These are phyloP conservation scores for Creolimax fragrantissima DNA, from an alignment of 78 protist species.

Conservation along the genomic window DNA sequence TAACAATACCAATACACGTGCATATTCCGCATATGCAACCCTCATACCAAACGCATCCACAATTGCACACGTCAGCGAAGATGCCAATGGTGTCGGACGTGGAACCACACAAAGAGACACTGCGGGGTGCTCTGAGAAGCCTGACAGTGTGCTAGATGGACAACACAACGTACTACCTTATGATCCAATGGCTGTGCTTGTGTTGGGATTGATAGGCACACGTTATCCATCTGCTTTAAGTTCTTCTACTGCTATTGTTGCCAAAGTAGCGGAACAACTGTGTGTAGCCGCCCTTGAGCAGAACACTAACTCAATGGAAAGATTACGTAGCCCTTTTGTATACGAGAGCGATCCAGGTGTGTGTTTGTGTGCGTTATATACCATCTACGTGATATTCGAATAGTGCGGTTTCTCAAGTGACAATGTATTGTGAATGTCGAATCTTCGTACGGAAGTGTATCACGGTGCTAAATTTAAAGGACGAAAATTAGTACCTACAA, in stretches of 20 bases:
- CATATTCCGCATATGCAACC: too few relatives aligned
- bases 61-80: not conserved
- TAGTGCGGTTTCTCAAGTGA: too few relatives aligned
- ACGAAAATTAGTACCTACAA: too few relatives aligned
- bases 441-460: too few relatives aligned
- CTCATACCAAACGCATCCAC: not conserved
- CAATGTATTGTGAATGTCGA: too few relatives aligned
- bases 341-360: too few relatives aligned
- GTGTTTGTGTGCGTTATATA: too few relatives aligned
- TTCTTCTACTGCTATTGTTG: not conserved
- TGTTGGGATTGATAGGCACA: not conserved
- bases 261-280: not conserved
- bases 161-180: not conserved
- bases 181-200: not conserved
- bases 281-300: not conserved
- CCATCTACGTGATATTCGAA: too few relatives aligned
- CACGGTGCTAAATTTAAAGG: too few relatives aligned
- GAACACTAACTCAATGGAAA: not conserved
- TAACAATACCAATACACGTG: not conserved
- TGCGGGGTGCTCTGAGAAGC: not conserved
- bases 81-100: not conserved
- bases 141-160: not conserved
- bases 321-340: too few relatives aligned
- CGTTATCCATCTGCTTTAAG: not conserved
- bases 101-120: too few relatives aligned